Evolutionary conservation across 306 rosid genomes (phyloP).

Genomic region (Trifolium subterraneum): DNA sequence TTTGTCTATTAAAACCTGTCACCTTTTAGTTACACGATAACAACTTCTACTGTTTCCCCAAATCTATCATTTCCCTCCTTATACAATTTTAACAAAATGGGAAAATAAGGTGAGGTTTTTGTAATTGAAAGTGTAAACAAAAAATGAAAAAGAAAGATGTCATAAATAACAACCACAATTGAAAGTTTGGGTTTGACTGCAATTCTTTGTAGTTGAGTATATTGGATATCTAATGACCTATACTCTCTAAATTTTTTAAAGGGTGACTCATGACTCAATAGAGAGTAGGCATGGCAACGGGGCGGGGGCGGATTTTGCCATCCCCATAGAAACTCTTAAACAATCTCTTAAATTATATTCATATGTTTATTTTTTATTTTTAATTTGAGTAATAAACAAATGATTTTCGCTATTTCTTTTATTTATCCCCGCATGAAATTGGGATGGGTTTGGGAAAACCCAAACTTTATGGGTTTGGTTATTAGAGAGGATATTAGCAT

Average conservation of each 20-base stretch:
- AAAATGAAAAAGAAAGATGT: neutral
- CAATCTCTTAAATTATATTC: no score
- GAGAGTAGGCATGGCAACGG: no score
- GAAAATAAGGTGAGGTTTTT: neutral
- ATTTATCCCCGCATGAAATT: no score
- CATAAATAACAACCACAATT: neutral
- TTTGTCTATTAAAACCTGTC: neutral
- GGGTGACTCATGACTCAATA: neutral
- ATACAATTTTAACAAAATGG: neutral
- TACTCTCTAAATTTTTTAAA: neutral
- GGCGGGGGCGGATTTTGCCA: no score
- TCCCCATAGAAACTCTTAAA: no score
- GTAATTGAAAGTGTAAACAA: neutral
- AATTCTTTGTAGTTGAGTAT: neutral
- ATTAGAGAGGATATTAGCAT: slow-evolving; percentile 4
- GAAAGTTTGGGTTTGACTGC: slow-evolving; percentile 19
- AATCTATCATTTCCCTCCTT: neutral
- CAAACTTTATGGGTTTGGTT: no score
- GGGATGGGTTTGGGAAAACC: no score
- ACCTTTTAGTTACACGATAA: neutral
- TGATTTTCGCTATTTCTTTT: no score
- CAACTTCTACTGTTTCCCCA: neutral
- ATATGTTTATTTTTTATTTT: no score
- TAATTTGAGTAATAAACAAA: no score
- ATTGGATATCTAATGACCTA: neutral